These are phyloP conservation scores for Colletotrichum navitas DNA, from an alignment of 2,329 filamentous ascomycete species.

Conservation along the genomic window DNA sequence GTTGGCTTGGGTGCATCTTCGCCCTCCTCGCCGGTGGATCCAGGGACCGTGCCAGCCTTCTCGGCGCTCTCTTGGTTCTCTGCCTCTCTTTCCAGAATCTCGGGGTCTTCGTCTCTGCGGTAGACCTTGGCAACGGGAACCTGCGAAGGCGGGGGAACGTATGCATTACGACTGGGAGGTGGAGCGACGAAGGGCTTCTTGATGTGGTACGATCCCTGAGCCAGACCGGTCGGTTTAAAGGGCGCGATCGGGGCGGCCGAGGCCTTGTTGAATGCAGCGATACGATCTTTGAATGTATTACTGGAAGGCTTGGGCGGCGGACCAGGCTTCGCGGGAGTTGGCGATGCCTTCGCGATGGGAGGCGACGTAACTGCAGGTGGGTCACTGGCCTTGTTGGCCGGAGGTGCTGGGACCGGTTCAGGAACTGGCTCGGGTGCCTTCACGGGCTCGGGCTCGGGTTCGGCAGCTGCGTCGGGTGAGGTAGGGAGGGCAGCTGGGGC, in stretches of 20 bases:
- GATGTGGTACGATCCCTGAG: conserved; percentile 78
- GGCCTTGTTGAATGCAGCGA: conserved; percentile 96
- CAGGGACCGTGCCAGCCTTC: conserved; percentile 70
- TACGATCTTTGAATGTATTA: conserved; percentile 92
- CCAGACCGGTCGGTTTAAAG: conserved; percentile 81
- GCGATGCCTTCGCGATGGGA: conserved; percentile 54
- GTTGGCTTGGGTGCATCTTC: conserved; percentile 89
- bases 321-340: conserved; percentile 59
- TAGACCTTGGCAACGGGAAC: conserved; percentile 81
- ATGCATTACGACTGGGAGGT: conserved; percentile 92
- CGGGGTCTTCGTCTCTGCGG: conserved; percentile 87
- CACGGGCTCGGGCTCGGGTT: conserved; percentile 51
- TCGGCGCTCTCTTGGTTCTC: conserved; percentile 77
- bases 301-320: conserved; percentile 80
- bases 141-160: conserved; percentile 82
- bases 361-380: conserved; percentile 52
- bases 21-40: conserved; percentile 63
- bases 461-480: conserved; percentile 53
- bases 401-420: conserved; percentile 46
- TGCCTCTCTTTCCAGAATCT: conserved; percentile 73
- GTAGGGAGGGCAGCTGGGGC: conserved; percentile 47
- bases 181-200: conserved; percentile 98
- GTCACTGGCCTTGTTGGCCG: conserved; percentile 56
- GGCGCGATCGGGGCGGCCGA: conserved; percentile 88
- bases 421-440: conserved; percentile 49